Conservation (phyloP, 768 basidiomycete genomes). For the Tubosaeta sp. region DNA sequence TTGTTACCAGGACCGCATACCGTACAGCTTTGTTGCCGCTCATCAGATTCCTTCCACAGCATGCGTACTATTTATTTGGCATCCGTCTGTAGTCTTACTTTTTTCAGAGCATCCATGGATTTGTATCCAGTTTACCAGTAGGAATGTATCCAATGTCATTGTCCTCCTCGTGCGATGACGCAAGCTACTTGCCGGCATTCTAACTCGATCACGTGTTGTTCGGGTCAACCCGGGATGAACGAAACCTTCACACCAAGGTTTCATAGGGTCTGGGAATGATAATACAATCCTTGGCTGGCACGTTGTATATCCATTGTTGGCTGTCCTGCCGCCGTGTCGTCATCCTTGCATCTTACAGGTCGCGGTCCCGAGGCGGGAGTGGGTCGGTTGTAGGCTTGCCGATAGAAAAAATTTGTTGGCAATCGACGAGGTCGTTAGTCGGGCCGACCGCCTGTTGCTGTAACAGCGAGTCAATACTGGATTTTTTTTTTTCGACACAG, state of each 20-base stretch:
- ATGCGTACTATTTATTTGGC: background rate
- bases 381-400: too few species aligned
- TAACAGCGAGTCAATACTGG: too few species aligned
- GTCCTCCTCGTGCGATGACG: background rate
- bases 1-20: conserved; percentile 7
- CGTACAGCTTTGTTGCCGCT: background rate
- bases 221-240: background rate
- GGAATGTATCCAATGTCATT: background rate
- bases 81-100: background rate
- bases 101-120: background rate
- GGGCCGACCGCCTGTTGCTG: too few species aligned
- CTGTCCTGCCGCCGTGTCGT: too few species aligned
- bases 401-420: too few species aligned
- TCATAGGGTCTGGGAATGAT: background rate
- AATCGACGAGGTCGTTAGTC: too few species aligned
- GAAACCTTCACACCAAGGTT: background rate
- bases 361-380: too few species aligned
- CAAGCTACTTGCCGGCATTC: background rate
- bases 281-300: too few species aligned
- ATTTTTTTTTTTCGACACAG: too few species aligned
- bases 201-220: background rate
- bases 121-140: conserved; percentile 4
- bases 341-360: too few species aligned
- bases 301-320: too few species aligned
- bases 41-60: conserved; percentile 4